Evolutionary conservation across 2,329 filamentous ascomycete genomes (phyloP), one percentile per base, ranked within the genome.

Genomic region (Bipolaris victoriae): DNA sequence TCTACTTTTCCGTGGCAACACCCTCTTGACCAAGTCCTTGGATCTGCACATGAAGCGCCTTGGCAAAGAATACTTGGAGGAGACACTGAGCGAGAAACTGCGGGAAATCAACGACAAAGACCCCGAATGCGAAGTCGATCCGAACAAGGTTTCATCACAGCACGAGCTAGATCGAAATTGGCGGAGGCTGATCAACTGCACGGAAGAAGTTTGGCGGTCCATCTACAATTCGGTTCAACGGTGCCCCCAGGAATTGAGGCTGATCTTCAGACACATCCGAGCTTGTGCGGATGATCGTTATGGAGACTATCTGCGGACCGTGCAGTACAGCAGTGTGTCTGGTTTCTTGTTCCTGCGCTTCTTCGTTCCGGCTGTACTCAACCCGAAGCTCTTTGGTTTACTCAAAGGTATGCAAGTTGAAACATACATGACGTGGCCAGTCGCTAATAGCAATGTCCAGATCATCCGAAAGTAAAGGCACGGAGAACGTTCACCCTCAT

Each of bases 41-140:
- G 95, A 99, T 74, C 90, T 92, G 57, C 93, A 99, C 74, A 98
- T 99, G 95, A 90, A 92, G 56, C 87, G 95, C 9, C 81, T 98
- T 0, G 95, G 95, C 40, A 94, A 92, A 65, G 93, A 97, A 65
- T 99, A 97, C 68, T 79, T 99, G 1, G 91, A 96, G 66, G 91
- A 96, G 48, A 89, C 91, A 0, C 82, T 99, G 37, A 87, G 87
- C n/a, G 89, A 92, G 49, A 95, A 93, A 76, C 85, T 99, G 43
- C 83, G 85, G 57, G 91, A 96, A 71, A 97, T 99, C 73, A 95
- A 96, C 69, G 90, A 94, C 66, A 86, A 90, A 62, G 92, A 98
- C 70, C 89, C 90, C 0, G 90, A 97, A 67, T 98, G 94, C 75
- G 95, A 99, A 75, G 93, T 99, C 7, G 95, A 99, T 71, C 94